phyloP scores from a whole-genome alignment of 2,329 filamentous ascomycete species.

The Madurella mycetomatis region DNA sequence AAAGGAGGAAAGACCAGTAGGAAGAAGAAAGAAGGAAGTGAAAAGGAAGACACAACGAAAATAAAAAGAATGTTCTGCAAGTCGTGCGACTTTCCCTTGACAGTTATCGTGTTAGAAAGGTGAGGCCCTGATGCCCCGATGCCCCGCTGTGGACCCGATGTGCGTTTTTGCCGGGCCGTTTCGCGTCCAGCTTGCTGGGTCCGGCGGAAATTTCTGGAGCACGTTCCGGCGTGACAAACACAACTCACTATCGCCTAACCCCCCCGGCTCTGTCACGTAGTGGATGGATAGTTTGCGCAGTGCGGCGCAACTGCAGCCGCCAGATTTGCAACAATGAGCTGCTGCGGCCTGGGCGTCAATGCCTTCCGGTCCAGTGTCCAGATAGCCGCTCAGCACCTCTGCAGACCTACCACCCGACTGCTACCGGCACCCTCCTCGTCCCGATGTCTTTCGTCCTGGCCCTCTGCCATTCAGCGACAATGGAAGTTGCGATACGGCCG shows the following conservation, averaged over 20 bases:
- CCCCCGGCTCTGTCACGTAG: not conserved
- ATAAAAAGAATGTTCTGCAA: no score
- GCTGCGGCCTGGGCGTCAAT: slow-evolving; percentile 26
- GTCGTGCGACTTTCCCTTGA: no score
- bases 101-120: no score
- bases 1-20: no score
- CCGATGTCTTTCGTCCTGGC: slow-evolving; percentile 21
- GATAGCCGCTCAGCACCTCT: slow-evolving; percentile 19
- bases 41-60: no score
- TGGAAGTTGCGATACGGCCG: not conserved
- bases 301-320: slow-evolving; percentile 23
- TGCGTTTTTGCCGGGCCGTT: not conserved
- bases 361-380: slow-evolving; percentile 28
- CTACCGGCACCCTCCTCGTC: slow-evolving; percentile 5
- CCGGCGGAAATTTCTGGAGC: slow-evolving; percentile 2
- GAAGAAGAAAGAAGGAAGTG: no score
- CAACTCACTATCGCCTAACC: not conserved
- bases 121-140: no score
- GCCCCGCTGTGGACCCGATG: slow-evolving; percentile 3
- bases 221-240: not conserved
- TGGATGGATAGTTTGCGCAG: slow-evolving; percentile 23
- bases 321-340: slow-evolving; percentile 27
- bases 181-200: not conserved
- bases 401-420: slow-evolving; percentile 11
- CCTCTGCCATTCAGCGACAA: not conserved